Percentiles rank a stretch among this genome's conserved stretches.
Conservation (phyloP, 371 early-diverging fungal genomes). For the Apophysomyces ossiformis region DNA sequence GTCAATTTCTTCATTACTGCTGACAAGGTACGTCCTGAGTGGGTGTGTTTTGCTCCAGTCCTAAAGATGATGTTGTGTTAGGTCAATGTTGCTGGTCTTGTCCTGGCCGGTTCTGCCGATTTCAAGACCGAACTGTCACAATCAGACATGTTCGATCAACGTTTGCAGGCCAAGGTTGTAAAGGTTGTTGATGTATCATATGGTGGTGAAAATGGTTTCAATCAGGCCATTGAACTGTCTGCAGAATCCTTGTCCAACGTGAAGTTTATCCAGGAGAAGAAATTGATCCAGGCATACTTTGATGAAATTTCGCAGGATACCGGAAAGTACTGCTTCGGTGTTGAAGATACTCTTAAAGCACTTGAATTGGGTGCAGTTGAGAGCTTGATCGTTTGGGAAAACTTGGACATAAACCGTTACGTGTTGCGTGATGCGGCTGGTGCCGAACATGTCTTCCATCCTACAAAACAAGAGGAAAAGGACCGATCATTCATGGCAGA, state of each 20-base stretch:
- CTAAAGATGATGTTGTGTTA: conserved; percentile 5
- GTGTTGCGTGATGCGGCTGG: conserved; percentile 70
- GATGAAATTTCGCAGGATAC: conserved; percentile 95
- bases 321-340: conserved; percentile 94
- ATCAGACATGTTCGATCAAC: conserved; percentile 91
- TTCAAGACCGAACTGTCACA: conserved; percentile 95
- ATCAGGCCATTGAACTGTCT: conserved; percentile 94
- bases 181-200: conserved; percentile 96
- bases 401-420: conserved; percentile 75
- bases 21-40: conserved; percentile 65
- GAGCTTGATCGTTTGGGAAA: conserved; percentile 95
- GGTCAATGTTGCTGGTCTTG: conserved; percentile 87
- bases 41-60: not conserved
- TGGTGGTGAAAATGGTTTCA: conserved; percentile 98
- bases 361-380: conserved; percentile 95
- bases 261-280: conserved; percentile 98
- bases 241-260: conserved; percentile 91
- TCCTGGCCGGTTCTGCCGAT: conserved; percentile 97
- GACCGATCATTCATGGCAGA: conserved; percentile 51
- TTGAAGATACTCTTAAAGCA: conserved; percentile 93
- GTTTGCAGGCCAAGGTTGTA: conserved; percentile 87
- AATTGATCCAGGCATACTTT: conserved; percentile 92
- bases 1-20: conserved; percentile 92
- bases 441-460: conserved; percentile 65
- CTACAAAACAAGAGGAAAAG: conserved; percentile 82